phyloP scores from a whole-genome alignment of 2,329 filamentous ascomycete genomes.

The Paecilomyces dactylethromorphus region DNA sequence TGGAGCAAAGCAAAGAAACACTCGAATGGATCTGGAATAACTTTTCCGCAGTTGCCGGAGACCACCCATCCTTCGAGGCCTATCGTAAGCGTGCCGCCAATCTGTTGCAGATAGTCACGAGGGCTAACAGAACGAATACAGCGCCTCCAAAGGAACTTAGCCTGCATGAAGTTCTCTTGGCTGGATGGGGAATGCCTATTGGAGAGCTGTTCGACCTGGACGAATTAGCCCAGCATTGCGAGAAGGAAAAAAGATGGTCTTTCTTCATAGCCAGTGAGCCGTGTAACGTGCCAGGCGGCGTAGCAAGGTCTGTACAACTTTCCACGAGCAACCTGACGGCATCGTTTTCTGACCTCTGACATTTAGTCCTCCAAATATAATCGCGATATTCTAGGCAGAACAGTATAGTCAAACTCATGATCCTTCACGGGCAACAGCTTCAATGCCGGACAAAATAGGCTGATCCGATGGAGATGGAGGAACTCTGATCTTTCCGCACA shows the following conservation, averaged over 20 bases:
- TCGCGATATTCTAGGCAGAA: constrained; percentile 9
- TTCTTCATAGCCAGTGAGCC: constrained; percentile 16
- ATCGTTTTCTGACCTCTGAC: neutral
- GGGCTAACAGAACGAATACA: neutral
- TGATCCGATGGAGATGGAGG: constrained; percentile 5
- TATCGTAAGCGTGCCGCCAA: neutral
- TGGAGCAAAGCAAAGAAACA: neutral
- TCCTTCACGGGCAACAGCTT: constrained; percentile 8
- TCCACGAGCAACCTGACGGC: neutral
- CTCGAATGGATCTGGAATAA: neutral
- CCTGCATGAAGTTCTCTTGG: constrained; percentile 1
- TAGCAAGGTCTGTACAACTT: neutral
- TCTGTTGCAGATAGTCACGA: neutral
- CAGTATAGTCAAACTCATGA: neutral
- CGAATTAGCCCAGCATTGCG: constrained; percentile 10
- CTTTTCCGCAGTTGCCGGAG: neutral
- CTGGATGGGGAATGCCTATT: constrained; percentile 11
- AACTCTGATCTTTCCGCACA: constrained; percentile 59
- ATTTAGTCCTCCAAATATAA: constrained; percentile 9
- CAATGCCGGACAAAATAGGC: constrained; percentile 9
- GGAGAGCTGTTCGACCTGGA: constrained; percentile 18
- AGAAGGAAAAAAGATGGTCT: constrained; percentile 10
- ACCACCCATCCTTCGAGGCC: neutral
- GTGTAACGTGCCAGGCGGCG: constrained; percentile 8
- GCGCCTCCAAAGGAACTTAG: neutral